A percentile compares a stretch with the other conserved stretches of the same genome.
These are phyloP conservation scores for Achlya hypogyna DNA, from an alignment of 352 stramenopile species.

Conservation along the genomic window DNA sequence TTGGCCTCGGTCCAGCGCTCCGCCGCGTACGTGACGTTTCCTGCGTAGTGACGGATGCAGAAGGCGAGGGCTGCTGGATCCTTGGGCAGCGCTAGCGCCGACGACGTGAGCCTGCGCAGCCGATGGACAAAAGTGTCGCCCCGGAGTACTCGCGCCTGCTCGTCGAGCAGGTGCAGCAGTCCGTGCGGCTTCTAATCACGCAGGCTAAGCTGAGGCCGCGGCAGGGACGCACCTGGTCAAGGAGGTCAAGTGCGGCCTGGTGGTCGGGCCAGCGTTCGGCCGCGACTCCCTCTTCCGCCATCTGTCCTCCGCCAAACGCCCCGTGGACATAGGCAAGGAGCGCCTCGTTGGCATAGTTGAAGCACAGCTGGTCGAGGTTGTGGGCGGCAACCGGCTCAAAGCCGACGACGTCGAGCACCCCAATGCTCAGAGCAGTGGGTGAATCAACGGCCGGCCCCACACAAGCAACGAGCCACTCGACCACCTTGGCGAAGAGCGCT, in stretches of 20 bases:
- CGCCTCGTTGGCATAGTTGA: conserved; percentile 89
- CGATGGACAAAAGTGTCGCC: conserved; percentile 82
- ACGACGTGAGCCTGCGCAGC: conserved; percentile 57
- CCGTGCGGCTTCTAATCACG: conserved; percentile 38
- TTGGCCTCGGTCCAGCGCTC: conserved; percentile 76
- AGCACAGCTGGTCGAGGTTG: conserved; percentile 87
- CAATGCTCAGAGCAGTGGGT: conserved; percentile 78
- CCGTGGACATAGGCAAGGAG: conserved; percentile 89
- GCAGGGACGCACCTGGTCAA: conserved; percentile 39
- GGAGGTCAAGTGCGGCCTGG: conserved; percentile 83
- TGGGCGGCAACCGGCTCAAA: conserved; percentile 91
- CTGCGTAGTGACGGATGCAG: conserved; percentile 72
- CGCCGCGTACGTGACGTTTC: conserved; percentile 74
- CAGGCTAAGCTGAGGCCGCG: not conserved
- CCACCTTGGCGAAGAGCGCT: conserved; percentile 93
- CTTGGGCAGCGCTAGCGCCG: conserved; percentile 74
- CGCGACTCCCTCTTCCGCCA: conserved; percentile 70
- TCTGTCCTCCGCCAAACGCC: conserved; percentile 91
- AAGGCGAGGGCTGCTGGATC: conserved; percentile 73
- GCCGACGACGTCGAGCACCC: conserved; percentile 93
- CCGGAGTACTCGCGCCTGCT: conserved; percentile 88
- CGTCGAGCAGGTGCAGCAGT: conserved; percentile 90
- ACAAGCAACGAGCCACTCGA: conserved; percentile 92
- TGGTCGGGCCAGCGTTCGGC: conserved; percentile 76
- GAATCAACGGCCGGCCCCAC: conserved; percentile 76